These are phyloP conservation scores for Echria macrotheca DNA, from an alignment of 495 filamentous ascomycete species.

Conservation along the genomic window DNA sequence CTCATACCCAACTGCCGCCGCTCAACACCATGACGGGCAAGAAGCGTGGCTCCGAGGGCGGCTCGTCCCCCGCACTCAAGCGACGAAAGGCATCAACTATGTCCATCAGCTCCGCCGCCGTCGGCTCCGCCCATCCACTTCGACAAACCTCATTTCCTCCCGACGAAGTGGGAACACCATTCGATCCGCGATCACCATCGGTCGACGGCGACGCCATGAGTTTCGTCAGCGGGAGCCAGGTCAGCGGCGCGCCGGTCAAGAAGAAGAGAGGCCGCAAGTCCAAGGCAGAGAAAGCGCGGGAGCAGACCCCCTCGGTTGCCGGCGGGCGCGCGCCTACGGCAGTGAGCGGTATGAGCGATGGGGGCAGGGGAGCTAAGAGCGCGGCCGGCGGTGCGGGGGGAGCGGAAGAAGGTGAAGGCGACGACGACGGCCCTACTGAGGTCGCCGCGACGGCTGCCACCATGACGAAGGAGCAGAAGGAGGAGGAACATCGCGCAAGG, in stretches of 20 bases:
- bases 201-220: slow-evolving; percentile 58
- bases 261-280: slow-evolving; percentile 63
- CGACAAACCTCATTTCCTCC: slow-evolving; percentile 87
- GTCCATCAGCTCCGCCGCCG: slow-evolving; percentile 36
- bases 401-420: slow-evolving; percentile 53
- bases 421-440: slow-evolving; percentile 61
- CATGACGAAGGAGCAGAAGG: slow-evolving; percentile 59
- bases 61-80: slow-evolving; percentile 44
- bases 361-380: slow-evolving; percentile 30
- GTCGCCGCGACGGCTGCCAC: slow-evolving; percentile 59
- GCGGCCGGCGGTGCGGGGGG: slow-evolving; percentile 21
- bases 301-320: slow-evolving; percentile 42
- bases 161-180: slow-evolving; percentile 39
- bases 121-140: slow-evolving; percentile 66
- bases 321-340: slow-evolving; percentile 48
- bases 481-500: slow-evolving; percentile 59
- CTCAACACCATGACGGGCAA: slow-evolving; percentile 36
- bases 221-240: slow-evolving; percentile 62
- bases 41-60: slow-evolving; percentile 52
- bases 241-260: slow-evolving; percentile 44
- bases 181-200: slow-evolving; percentile 58
- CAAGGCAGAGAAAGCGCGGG: slow-evolving; percentile 52
- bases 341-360: slow-evolving; percentile 39
- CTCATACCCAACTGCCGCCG: slow-evolving; percentile 40
- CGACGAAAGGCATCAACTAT: slow-evolving; percentile 60